Base-by-base conservation (phyloP, 2,329 filamentous ascomycete species). In the Penicillium sp. region DNA sequence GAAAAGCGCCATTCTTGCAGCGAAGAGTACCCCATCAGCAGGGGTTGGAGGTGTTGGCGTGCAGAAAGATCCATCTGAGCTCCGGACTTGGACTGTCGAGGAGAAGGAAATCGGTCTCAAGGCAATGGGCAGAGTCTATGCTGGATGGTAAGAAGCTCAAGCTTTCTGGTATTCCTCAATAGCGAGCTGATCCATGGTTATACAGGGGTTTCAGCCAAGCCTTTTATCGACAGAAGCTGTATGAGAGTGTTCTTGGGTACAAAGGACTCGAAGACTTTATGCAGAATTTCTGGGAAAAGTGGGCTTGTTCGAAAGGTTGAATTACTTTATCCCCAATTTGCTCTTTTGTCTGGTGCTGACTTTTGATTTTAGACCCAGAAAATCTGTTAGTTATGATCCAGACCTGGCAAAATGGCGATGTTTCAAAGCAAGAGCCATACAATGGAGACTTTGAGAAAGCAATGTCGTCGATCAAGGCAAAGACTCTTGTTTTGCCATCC, bases 351-450 rank as follows among this genome's bases (percentile, higher is more conserved):
- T n/a, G 25, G n/a, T 11, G 16, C 27, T 25, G 14, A 33, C 26
- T 39, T 21, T 14, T 16, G 9, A 11, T 26, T 9, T 26, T 64
- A 81, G 88, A 92, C 63, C 89, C 90, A 0, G 88, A 91, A 63
- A 91, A 92, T 60, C 78, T 92, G 69, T 77, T 92, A 0, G 82
- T 83, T 1, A 92, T 92, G 90, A 77, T 92, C 4, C 83, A 88
- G 33, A 92, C 89, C 0, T 95, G 91, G 91, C 90, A 93, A 71
- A 81, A 84, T 5, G 90, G 83, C 1, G 89, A 93, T 66, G 83
- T 85, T 50, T 90, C 88, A 4, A 75, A 83, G 5, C 88, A 92
- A 67, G 80, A 86, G 54, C 87, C 85, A 3, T 92, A 90, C 62
- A 82, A 87, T 57, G 86, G 84, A 1, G 76, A 89, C 60, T 88